Evolutionary conservation across 2,329 filamentous ascomycete species (phyloP), one percentile per base, ranked within the genome.

Genomic region (Pseudopyricularia cyperi): DNA sequence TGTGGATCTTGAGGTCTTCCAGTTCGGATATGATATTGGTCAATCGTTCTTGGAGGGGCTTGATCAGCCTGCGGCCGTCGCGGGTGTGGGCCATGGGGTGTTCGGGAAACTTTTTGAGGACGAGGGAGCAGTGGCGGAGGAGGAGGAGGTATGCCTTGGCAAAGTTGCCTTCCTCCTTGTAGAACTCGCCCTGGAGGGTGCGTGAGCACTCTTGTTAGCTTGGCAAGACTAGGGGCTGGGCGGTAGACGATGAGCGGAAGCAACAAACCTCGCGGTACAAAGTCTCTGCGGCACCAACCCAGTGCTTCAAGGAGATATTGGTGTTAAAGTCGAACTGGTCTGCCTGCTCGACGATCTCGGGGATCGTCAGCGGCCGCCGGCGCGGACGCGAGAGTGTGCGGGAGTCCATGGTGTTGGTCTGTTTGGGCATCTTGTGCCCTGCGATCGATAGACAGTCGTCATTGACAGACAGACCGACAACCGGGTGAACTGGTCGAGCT

Each of bases 181-280:
- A 95, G 59, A 91, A 88, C 50, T 80, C 76, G 19, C 89, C 90
- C 87, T 96, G n/a, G n/a, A n/a, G n/a, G n/a, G n/a, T n/a, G n/a
- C n/a, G n/a, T n/a, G n/a, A n/a, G n/a, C n/a, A n/a, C n/a, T n/a
- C n/a, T n/a, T n/a, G 62, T 12, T 52, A 12, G 33, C 52, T 22
- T 22, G 33, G 39, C 39, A 24, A 12, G 11, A 19, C 24, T 15
- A 44, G 39, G 17, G 3, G 37, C 9, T 24, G 19, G 22, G 24
- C 3, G 3, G 39, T 4, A 8, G 24, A 4, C 33, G 28, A 35
- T 35, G 52, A 60, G 52, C 12, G 6, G 7, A 28, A 6, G 9
- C 24, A n/a, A 65, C 74, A 50, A 59, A 94, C 89, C 78, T 95
- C 87, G 66, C 88, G 85, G 55, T 85, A 75, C 51, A 96, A 71